Base-by-base conservation (phyloP, 2,329 filamentous ascomycete species). In the Claviceps pazoutovae region DNA sequence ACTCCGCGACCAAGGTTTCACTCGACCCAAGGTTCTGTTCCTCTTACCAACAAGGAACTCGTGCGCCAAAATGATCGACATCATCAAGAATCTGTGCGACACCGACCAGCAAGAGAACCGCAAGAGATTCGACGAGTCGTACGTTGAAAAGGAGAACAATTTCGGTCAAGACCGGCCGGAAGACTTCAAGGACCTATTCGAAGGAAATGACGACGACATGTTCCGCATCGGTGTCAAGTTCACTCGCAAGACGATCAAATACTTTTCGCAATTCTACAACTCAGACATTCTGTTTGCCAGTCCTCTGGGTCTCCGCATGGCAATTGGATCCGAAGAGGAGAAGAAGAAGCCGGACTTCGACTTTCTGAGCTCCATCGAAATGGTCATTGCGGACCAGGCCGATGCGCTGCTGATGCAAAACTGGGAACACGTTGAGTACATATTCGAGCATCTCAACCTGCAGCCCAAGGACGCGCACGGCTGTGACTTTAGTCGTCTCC, bases 321-420 rank as follows among this genome's bases (percentile, higher is more conserved):
- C 89, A 43, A 90, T 98, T 60, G 89, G 91, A 44, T 84, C 87
- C 47, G 85, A 87, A 61, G 80, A 77, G 56, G 75, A 72, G 16
- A 72, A 75, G 59, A 74, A 74, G 61, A 72, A 73, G 62, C 76
- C 78, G 38, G 91, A 97, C 64, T 83, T 80, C 59, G 93, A 98
- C 67, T 98, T 95, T 64, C 75, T 98, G 14, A 91, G 86, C 53
- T 97, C 91, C 1, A 87, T 98, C 60, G 93, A 98, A 68, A 69
- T 98, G 49, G 82, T 93, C 36, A 75, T 97, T 46, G 76, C 95
- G 55, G 93, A 98, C 65, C 90, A 97, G 68, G 85, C 88, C 13
- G 90, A 97, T 66, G 89, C 89, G 0, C 78, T 96, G 43, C 79
- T 95, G 8, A 96, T 96, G 89, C 93, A 98, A 66, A 97, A 95